A percentile compares a stretch with the other conserved stretches of the same genome.
phyloP scores from a whole-genome alignment of 257 asterid genomes.

The Thymus mandschuricus region DNA sequence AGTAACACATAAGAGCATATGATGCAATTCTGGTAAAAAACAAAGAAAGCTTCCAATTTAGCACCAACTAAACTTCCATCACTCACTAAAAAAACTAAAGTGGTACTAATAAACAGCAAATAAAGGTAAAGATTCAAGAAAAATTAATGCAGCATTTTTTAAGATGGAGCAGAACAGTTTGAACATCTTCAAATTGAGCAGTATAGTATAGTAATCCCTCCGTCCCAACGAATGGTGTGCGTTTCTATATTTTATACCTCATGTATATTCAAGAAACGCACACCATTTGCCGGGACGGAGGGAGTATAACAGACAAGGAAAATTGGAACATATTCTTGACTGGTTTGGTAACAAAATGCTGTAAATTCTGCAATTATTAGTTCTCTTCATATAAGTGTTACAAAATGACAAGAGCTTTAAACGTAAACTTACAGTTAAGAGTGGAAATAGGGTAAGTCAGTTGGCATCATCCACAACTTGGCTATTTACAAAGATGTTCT shows the following conservation, averaged over 20 bases:
- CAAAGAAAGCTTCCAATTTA: too few species aligned
- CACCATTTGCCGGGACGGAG: too few species aligned
- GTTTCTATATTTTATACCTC: too few species aligned
- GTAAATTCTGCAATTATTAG: conserved; percentile 35
- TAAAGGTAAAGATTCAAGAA: neutral
- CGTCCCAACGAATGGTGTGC: too few species aligned
- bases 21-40: too few species aligned
- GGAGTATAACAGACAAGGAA: too few species aligned
- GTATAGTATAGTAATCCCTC: too few species aligned
- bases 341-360: conserved; percentile 22
- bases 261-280: too few species aligned
- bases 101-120: neutral
- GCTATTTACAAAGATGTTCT: conserved; percentile 54
- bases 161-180: neutral
- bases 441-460: conserved; percentile 31
- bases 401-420: conserved; percentile 35
- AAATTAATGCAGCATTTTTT: neutral
- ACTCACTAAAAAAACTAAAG: too few species aligned
- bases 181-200: neutral
- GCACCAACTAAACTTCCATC: too few species aligned
- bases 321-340: neutral
- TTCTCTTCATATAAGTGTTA: conserved; percentile 33
- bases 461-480: conserved; percentile 62
- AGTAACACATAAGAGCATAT: too few species aligned
- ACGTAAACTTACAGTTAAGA: conserved; percentile 25